Percentiles rank a stretch among this genome's conserved stretches.
phyloP scores from a whole-genome alignment of 2,329 filamentous ascomycete genomes.

The Diaporthe capsici region DNA sequence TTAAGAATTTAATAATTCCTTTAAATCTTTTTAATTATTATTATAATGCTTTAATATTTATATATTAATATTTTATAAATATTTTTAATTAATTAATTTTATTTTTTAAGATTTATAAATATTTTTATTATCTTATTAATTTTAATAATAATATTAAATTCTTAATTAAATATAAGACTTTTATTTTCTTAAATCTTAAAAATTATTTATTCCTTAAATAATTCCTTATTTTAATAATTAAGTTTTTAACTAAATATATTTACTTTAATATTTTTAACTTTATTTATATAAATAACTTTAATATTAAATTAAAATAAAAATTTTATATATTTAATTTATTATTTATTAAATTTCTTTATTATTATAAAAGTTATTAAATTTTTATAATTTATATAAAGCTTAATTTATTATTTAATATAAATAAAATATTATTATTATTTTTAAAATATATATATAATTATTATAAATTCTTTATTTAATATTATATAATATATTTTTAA shows the following conservation, averaged over 20 bases:
- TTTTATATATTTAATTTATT: background rate
- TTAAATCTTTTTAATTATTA: background rate
- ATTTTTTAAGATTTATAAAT: too few relatives aligned
- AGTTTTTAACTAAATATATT: background rate
- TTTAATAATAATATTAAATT: background rate
- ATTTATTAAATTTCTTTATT: background rate
- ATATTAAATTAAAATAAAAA: background rate
- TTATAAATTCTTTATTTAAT: too few relatives aligned
- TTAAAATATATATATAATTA: too few relatives aligned
- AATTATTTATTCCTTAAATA: background rate
- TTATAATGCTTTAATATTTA: too few relatives aligned
- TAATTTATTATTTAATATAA: too few relatives aligned
- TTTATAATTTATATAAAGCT: background rate
- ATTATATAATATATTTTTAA: background rate
- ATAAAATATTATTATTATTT: background rate
- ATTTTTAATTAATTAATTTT: too few relatives aligned
- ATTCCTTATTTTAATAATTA: background rate
- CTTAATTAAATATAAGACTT: background rate
- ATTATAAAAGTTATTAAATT: background rate
- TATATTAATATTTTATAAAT: too few relatives aligned
- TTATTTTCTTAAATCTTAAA: background rate
- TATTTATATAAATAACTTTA: background rate
- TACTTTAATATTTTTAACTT: too few relatives aligned
- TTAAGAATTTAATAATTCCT: background rate
- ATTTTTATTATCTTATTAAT: too few relatives aligned